Conservation (phyloP, 441 rosid genomes). For the Bruguiera hainesii region DNA sequence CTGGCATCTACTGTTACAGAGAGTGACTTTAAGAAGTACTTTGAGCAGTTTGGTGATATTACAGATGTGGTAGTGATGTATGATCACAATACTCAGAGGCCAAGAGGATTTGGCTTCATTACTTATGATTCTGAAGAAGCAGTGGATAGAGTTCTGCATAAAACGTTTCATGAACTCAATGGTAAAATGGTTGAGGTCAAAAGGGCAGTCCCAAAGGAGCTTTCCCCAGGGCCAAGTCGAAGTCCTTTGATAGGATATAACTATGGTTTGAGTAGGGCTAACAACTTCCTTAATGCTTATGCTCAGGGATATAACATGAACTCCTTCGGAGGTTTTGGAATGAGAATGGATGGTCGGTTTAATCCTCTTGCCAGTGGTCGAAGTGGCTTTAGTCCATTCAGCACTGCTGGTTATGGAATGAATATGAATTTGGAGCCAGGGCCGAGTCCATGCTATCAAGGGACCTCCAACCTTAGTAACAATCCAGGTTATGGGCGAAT, state of each 20-base stretch:
- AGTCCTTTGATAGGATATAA: slow-evolving; percentile 83
- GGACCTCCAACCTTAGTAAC: slow-evolving; percentile 53
- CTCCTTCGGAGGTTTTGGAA: slow-evolving; percentile 69
- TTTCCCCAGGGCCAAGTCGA: slow-evolving; percentile 80
- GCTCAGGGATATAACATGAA: slow-evolving; percentile 77
- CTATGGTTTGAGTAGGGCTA: slow-evolving; percentile 69
- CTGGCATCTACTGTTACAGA: slow-evolving; percentile 90
- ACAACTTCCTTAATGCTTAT: slow-evolving; percentile 72
- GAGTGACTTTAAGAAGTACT: slow-evolving; percentile 80
- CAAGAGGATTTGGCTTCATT: slow-evolving; percentile 93
- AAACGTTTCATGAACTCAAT: slow-evolving; percentile 86
- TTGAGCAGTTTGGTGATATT: slow-evolving; percentile 85
- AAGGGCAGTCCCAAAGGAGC: slow-evolving; percentile 93
- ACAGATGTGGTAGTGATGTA: slow-evolving; percentile 96
- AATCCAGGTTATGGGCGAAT: slow-evolving; percentile 75
- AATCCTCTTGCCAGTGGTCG: slow-evolving; percentile 69
- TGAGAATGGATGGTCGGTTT: slow-evolving; percentile 82
- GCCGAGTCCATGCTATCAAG: slow-evolving; percentile 58
- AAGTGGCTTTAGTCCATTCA: slow-evolving; percentile 69
- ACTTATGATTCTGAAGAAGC: slow-evolving; percentile 93
- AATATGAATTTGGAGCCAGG: slow-evolving; percentile 80
- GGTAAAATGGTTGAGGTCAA: slow-evolving; percentile 87
- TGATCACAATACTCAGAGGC: slow-evolving; percentile 97
- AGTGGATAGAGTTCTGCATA: slow-evolving; percentile 75
- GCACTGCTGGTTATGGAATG: slow-evolving; percentile 61